These are phyloP conservation scores for Melaleuca quinquenervia DNA, from an alignment of 345 rosid genomes.

Conservation along the genomic window DNA sequence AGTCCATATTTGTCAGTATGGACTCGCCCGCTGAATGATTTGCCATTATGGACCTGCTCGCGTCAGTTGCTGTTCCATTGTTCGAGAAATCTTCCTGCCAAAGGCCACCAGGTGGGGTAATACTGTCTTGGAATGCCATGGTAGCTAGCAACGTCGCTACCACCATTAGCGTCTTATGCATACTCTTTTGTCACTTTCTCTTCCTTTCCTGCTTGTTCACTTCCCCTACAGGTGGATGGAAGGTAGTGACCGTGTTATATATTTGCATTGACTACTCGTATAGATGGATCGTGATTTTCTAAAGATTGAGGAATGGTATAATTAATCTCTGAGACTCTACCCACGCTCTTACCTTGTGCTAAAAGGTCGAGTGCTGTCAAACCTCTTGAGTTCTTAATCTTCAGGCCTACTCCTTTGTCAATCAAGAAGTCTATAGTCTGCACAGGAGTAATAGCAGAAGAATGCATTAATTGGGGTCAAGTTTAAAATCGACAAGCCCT, in stretches of 20 bases:
- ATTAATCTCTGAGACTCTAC: background rate
- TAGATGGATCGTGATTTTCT: background rate
- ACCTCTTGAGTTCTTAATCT: background rate
- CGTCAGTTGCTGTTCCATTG: background rate
- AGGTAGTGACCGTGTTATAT: background rate
- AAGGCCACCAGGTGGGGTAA: background rate
- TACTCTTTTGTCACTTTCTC: background rate
- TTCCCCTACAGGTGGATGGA: background rate
- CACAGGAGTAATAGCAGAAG: background rate
- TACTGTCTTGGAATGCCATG: background rate
- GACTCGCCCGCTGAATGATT: too few relatives aligned
- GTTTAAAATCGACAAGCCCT: background rate
- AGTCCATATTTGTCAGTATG: too few relatives aligned
- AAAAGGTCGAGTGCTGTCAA: background rate
- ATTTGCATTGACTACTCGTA: background rate
- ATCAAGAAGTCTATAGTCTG: background rate
- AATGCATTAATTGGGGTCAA: background rate
- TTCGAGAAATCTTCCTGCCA: rapidly evolving
- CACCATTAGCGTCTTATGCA: background rate
- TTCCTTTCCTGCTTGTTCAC: background rate
- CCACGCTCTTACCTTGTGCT: background rate
- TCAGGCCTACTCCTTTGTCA: background rate
- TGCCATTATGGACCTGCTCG: background rate
- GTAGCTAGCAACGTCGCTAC: background rate
- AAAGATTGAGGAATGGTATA: background rate